phyloP scores from a whole-genome alignment of 2,329 filamentous ascomycete species.

The Curvularia lunata region DNA sequence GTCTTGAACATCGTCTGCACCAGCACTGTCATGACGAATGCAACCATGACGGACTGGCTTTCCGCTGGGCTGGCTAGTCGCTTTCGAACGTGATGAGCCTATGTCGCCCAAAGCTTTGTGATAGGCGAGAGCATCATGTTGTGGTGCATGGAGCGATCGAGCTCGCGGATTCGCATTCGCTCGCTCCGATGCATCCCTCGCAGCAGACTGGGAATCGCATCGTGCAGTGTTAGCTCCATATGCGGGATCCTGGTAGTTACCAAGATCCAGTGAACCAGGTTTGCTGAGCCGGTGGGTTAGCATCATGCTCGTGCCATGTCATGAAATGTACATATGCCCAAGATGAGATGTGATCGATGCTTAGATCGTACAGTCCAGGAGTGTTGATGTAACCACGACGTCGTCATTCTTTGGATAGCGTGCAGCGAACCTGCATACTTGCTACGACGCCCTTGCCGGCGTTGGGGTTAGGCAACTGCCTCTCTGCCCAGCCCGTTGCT shows the following conservation, averaged over 20 bases:
- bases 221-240: constrained; percentile 16
- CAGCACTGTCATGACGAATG: constrained; percentile 12
- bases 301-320: constrained; percentile 17
- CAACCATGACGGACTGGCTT: constrained; percentile 22
- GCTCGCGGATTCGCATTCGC: constrained; percentile 8
- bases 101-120: constrained; percentile 27
- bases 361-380: constrained; percentile 19
- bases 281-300: constrained; percentile 2
- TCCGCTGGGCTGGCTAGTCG: constrained; percentile 7
- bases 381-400: constrained; percentile 2
- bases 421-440: constrained; percentile 6
- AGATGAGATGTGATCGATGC: constrained; percentile 20
- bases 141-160: constrained; percentile 13
- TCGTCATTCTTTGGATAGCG: background rate
- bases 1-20: constrained; percentile 7
- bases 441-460: constrained; percentile 3
- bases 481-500: background rate
- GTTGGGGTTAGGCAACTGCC: background rate
- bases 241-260: constrained; percentile 15
- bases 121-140: constrained; percentile 30
- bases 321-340: constrained; percentile 14
- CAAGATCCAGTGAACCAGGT: constrained; percentile 19
- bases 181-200: constrained; percentile 11
- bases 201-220: constrained; percentile 18
- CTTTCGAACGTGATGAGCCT: constrained; percentile 6